Evolutionary conservation across 192 early-diverging fungal species (phyloP).

Genomic region (Coemansia sp.): DNA sequence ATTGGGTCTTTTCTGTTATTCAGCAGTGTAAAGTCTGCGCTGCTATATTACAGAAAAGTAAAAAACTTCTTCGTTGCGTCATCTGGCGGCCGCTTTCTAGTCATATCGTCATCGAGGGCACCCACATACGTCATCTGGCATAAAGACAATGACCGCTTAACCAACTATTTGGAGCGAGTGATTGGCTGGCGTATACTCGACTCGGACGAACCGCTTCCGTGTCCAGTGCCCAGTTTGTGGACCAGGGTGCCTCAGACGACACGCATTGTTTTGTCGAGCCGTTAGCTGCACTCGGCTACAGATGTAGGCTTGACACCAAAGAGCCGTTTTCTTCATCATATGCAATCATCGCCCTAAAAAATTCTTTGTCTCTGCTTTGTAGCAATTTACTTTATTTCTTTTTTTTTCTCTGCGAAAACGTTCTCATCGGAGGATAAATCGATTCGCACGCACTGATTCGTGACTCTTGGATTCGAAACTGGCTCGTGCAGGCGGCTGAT

Average conservation of each 20-base stretch:
- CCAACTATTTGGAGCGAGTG: slow-evolving; percentile 1
- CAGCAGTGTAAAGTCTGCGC: background rate
- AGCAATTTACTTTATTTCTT: background rate
- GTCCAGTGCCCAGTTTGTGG: background rate
- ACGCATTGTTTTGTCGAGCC: background rate
- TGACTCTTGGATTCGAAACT: background rate
- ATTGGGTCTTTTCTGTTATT: background rate
- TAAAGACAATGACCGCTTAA: background rate
- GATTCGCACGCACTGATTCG: background rate
- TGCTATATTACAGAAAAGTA: background rate
- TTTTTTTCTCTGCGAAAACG: background rate
- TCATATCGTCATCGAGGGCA: background rate
- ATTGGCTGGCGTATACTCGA: too few relatives aligned
- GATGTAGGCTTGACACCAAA: too few relatives aligned
- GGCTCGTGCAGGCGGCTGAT: background rate
- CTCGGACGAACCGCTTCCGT: background rate
- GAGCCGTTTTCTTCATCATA: background rate
- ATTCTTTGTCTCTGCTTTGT: background rate
- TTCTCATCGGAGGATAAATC: background rate
- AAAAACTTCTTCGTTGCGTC: background rate
- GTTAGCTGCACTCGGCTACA: background rate
- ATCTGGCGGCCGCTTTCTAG: background rate
- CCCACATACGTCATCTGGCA: slow-evolving; percentile 3
- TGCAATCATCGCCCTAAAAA: background rate
- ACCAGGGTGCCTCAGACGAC: background rate